Evolutionary conservation across 352 stramenopile species (phyloP), one percentile per base, ranked within the genome.

Genomic region (Phytophthora macrochlamydospora): DNA sequence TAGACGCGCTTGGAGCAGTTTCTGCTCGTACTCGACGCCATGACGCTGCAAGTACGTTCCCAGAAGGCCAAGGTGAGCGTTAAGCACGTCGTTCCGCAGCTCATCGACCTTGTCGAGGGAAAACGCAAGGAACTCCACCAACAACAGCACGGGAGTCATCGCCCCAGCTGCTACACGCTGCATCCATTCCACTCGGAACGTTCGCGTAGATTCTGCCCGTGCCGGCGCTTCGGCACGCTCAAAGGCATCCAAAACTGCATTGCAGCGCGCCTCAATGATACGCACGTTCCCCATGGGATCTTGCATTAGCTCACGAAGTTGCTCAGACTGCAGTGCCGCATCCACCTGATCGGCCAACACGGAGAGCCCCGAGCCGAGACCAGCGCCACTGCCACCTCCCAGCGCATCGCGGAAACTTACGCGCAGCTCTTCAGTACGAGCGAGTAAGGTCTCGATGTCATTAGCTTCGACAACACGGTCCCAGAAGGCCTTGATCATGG

Each of bases 401-500:
- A 78, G 42, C 5, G 70, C 70, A 62, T 69, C 66, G 40, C 70
- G 44, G 59, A 94, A 88, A 5, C 65, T 58, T 1, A 54, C 48
- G 1, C 80, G 73, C 2, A 94, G 55, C 62, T 92, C 83, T 33
- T 90, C 82, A 0, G 85, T 76, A 3, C 72, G 73, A 1, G 65
- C 58, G 14, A 92, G 52, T 1, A 93, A 51, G 11, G 73, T 77
- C 40, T 73, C 49, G 5, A 83, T 53, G 45, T 91, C 84, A 54
- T 87, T 85, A 2, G 76, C 51, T 2, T 69, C 66, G 0, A 81
- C 64, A 0, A 90, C 66, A 7, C 83, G 80, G 46, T 91, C 83
- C 85, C 85, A 94, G 40, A 91, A 94, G 1, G 82, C 85, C 48
- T 79, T 73, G 1, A 74, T 69, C 81, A 92, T 93, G 4, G 77